These are phyloP conservation scores for Pyrrhoderma noxium DNA, from an alignment of 1,284 basidiomycete genomes.

Conservation along the genomic window DNA sequence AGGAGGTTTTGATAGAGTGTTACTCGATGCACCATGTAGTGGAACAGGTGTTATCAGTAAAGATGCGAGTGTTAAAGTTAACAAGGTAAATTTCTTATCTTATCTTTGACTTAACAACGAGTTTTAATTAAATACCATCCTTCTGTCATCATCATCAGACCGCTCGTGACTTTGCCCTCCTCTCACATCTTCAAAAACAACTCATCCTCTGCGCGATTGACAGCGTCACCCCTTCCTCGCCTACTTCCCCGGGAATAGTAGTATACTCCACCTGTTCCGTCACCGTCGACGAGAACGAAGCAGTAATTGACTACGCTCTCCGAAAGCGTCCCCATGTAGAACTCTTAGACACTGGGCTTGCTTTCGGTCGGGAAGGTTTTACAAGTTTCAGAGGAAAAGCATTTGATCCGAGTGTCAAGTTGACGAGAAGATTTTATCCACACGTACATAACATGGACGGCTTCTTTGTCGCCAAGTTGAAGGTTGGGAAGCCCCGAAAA, in stretches of 20 bases:
- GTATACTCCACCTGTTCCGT: conserved; percentile 99
- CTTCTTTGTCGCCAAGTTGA: conserved; percentile 98
- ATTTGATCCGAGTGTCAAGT: conserved; percentile 74
- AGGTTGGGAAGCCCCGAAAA: conserved; percentile 76
- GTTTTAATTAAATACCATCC: too few relatives aligned
- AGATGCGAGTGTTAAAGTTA: conserved; percentile 95
- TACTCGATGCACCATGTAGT: conserved; percentile 96
- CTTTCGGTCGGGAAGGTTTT: conserved; percentile 92
- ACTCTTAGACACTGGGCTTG: conserved; percentile 89
- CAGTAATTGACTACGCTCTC: conserved; percentile 97
- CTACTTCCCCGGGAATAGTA: conserved; percentile 81
- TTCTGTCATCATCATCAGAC: conserved; percentile 53
- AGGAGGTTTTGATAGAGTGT: conserved; percentile 94
- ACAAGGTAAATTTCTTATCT: conserved; percentile 91
- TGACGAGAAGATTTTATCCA: conserved; percentile 88
- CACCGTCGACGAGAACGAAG: conserved; percentile 97
- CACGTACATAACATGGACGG: conserved; percentile 97
- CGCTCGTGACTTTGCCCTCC: conserved; percentile 88
- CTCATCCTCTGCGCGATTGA: conserved; percentile 98
- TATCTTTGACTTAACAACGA: too few relatives aligned
- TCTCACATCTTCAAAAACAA: conserved; percentile 98
- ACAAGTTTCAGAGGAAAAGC: conserved; percentile 83
- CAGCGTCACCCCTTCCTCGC: conserved; percentile 83
- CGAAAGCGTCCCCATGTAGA: conserved; percentile 93
- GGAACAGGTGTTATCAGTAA: conserved; percentile 99